Evolutionary conservation across 495 filamentous ascomycete genomes (phyloP), one percentile per base, ranked within the genome.

Genomic region (Penicillium crystallinum): DNA sequence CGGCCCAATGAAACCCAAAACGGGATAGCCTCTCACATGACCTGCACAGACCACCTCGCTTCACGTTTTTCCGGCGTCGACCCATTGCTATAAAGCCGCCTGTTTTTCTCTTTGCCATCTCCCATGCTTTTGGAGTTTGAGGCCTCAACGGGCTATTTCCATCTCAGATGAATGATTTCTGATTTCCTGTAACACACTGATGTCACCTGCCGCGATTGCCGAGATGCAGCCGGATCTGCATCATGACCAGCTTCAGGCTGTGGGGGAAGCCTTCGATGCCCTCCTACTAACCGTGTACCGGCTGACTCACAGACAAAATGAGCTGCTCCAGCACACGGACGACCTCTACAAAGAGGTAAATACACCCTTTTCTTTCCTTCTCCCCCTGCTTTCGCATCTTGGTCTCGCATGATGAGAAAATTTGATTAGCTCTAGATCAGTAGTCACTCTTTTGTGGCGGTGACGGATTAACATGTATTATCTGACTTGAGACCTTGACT

Each of bases 401-500:
- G 60, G 62, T 74, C 70, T 73, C 65, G 65, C 56, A 71, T 77
- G 77, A 80, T 50, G 77, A 77, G 63, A 75, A 67, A 75, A 67
- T 31, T 31, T 31, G 29, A 31, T 31, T 31, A 80, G 77, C 77
- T 80, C 77, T 80, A 80, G 77, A 80, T 80, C 77, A 77, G 69
- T 67, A 79, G 75, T 67, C 70, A 68, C 72, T 53, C 49, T 39
- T 39, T 41, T 64, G 72, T 69, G 70, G 65, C 68, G 60, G 52
- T 78, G 77, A 80, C 74, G 57, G 75, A 77, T 61, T 66, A 64
- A 64, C 69, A 73, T 77, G 68, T 77, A 79, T 75, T 77, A 76
- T 73, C 72, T 72, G 73, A 77, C 57, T n/a, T 42, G 65, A 73
- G 70, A 71, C 59, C 50, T 58, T 21, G 31, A 45, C 12, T 46